These are phyloP conservation scores for Cystofilobasidium bisporidii DNA, from an alignment of 768 basidiomycete genomes.

Conservation along the genomic window DNA sequence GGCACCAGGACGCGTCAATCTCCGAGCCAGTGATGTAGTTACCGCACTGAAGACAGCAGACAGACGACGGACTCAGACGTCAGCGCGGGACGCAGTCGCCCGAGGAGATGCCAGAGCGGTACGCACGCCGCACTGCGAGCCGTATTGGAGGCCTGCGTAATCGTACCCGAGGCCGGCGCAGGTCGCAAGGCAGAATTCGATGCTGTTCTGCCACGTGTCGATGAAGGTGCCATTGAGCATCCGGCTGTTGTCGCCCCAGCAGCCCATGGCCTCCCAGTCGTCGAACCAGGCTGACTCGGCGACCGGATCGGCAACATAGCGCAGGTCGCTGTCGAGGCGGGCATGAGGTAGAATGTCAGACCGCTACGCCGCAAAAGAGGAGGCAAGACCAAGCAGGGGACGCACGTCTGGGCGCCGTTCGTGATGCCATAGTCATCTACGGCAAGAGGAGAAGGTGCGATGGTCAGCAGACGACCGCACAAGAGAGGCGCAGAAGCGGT, in stretches of 20 bases:
- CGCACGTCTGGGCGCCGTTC: background rate
- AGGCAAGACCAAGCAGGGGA: too few species aligned
- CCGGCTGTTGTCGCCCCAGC: background rate
- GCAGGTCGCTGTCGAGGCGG: background rate
- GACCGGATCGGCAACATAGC: background rate
- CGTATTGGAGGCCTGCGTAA: background rate
- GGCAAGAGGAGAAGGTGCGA: too few species aligned
- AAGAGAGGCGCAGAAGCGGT: too few species aligned
- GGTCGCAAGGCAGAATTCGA: conserved; percentile 2
- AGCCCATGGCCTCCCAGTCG: background rate
- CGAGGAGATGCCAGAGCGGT: too few species aligned
- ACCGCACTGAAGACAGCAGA: too few species aligned
- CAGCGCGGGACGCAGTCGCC: too few species aligned
- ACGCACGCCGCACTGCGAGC: conserved; percentile 1
- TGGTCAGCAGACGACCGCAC: too few species aligned
- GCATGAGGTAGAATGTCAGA: too few species aligned
- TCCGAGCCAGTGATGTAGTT: background rate
- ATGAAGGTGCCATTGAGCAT: background rate
- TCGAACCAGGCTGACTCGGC: background rate
- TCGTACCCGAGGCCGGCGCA: background rate
- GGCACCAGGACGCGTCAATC: background rate
- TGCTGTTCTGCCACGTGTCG: background rate
- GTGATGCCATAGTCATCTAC: background rate
- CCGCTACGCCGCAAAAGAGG: too few species aligned
- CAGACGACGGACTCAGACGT: too few species aligned